Conservation (phyloP, 225 moss, liverwort and hornwort species). For the Pseudoscleropodium purum region DNA sequence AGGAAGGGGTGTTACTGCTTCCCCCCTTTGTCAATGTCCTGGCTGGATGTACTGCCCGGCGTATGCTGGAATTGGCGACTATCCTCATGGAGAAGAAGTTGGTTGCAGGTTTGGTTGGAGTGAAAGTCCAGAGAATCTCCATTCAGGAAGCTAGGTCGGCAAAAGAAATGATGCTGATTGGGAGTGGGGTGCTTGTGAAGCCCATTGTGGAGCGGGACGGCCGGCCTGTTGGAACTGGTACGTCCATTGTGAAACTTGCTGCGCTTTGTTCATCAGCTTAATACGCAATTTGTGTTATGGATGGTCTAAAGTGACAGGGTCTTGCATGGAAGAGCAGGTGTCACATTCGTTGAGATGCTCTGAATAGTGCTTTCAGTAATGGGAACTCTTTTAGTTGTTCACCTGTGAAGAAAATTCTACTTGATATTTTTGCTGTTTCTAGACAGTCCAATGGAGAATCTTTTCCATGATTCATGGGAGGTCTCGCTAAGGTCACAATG, state of each 20-base stretch:
- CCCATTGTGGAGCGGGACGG: conserved; percentile 75
- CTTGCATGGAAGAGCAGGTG: background rate
- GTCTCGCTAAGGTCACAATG: background rate
- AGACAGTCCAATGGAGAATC: background rate
- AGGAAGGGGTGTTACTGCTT: conserved; percentile 37
- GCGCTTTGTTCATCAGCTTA: background rate
- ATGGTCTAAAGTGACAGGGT: background rate
- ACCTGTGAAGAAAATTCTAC: background rate
- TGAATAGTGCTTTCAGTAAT: background rate
- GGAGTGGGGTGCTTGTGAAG: conserved; percentile 67
- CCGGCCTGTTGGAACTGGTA: conserved; percentile 65
- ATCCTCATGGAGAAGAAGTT: background rate
- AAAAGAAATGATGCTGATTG: conserved; percentile 84
- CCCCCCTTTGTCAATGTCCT: conserved; percentile 74
- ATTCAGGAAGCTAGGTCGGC: conserved; percentile 57
- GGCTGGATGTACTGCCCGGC: conserved; percentile 64
- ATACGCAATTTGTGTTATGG: background rate
- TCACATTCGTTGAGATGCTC: background rate
- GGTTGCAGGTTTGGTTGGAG: conserved; percentile 21
- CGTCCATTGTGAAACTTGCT: background rate
- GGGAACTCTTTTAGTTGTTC: background rate
- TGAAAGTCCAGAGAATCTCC: conserved; percentile 43
- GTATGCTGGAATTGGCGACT: conserved; percentile 47
- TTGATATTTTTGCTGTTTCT: background rate
- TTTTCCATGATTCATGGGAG: background rate